Evolutionary conservation across 306 rosid genomes (phyloP).

Genomic region (Ochetophila trinervis): DNA sequence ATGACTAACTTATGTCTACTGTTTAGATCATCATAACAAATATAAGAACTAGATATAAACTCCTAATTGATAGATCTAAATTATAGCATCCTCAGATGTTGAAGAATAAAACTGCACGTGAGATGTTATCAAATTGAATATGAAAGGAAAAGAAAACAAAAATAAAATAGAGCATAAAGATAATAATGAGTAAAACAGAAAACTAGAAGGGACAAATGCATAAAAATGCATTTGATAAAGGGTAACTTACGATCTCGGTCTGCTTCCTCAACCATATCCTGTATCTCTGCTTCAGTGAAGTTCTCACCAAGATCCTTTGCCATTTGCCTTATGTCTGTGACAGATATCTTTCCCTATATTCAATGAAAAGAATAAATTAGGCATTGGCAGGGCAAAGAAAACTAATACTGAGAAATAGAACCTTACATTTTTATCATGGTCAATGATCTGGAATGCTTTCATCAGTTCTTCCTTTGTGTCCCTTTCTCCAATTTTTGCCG

Average conservation of each 20-base stretch:
- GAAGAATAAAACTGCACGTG: neutral
- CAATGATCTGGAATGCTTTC: slow-evolving; percentile 87
- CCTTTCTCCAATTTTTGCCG: slow-evolving; percentile 95
- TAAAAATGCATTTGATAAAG: slow-evolving; percentile 4
- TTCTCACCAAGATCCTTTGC: slow-evolving; percentile 67
- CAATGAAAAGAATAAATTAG: slow-evolving; percentile 17
- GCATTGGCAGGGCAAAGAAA: slow-evolving; percentile 1
- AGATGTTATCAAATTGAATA: neutral
- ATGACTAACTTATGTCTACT: neutral
- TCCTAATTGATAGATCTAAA: neutral
- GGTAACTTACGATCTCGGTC: slow-evolving; percentile 63
- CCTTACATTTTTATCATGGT: slow-evolving; percentile 68
- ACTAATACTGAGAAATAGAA: neutral
- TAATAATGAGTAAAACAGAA: too few species aligned
- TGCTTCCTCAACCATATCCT: slow-evolving; percentile 74
- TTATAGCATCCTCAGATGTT: neutral
- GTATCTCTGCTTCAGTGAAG: slow-evolving; percentile 59
- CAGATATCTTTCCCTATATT: slow-evolving; percentile 85
- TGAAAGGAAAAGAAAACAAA: neutral
- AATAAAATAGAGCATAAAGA: neutral
- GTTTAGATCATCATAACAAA: neutral
- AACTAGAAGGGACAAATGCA: neutral
- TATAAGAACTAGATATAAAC: neutral
- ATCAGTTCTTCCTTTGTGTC: slow-evolving; percentile 89
- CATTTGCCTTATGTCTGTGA: slow-evolving; percentile 63